Conservation (phyloP, 2,329 filamentous ascomycete species). For the Phyllosticta capitalensis region DNA sequence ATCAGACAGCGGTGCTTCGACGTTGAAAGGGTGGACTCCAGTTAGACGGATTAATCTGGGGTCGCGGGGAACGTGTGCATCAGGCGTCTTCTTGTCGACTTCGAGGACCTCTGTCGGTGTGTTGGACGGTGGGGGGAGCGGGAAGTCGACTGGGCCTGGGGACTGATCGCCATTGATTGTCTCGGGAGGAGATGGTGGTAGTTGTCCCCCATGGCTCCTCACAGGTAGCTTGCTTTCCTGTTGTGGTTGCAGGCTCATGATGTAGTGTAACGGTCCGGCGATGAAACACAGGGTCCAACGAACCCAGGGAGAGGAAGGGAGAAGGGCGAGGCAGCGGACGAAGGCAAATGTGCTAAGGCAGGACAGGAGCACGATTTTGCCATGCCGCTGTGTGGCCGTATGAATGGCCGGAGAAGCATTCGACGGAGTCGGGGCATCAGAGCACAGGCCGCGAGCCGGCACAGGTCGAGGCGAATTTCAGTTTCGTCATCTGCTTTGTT, state of each 20-base stretch:
- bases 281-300: background rate
- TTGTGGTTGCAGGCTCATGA: conserved; percentile 12
- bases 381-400: background rate
- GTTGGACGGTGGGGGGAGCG: conserved; percentile 58
- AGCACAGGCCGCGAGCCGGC: background rate
- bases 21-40: conserved; percentile 84
- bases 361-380: conserved; percentile 2
- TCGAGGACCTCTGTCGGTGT: conserved; percentile 53
- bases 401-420: conserved; percentile 8
- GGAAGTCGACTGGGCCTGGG: conserved; percentile 45
- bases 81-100: conserved; percentile 75
- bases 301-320: background rate
- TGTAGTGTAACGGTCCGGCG: background rate
- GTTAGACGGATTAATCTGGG: conserved; percentile 75
- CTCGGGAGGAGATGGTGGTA: conserved; percentile 30
- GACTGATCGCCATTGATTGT: conserved; percentile 25
- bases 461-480: background rate
- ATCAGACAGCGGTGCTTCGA: conserved; percentile 70
- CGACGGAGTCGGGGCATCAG: background rate
- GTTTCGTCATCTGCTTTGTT: background rate
- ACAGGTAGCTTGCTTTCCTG: conserved; percentile 17
- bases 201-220: conserved; percentile 16
- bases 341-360: background rate
- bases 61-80: conserved; percentile 71
- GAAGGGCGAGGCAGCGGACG: background rate